phyloP scores from a whole-genome alignment of 1,139 yeast genomes.

The Saccharomycopsis phalli region DNA sequence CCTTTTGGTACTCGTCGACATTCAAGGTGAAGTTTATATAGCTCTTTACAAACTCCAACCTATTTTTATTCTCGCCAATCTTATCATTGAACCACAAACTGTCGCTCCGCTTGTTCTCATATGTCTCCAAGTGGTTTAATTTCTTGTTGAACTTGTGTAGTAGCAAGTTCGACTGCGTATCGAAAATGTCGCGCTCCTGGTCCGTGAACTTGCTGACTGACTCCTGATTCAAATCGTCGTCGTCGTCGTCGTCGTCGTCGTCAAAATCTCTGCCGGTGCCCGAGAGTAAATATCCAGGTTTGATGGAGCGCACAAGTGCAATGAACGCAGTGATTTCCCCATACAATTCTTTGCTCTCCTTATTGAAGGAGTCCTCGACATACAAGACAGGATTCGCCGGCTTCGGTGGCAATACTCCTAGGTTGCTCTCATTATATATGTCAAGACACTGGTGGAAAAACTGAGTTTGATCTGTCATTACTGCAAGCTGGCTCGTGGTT shows the following conservation, averaged over 20 bases:
- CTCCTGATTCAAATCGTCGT: conserved; percentile 7
- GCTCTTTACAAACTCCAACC: conserved; percentile 34
- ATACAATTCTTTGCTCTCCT: conserved; percentile 42
- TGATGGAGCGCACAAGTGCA: conserved; percentile 33
- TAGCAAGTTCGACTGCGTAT: conserved; percentile 13
- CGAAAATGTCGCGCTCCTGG: conserved; percentile 19
- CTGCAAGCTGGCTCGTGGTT: too few relatives aligned
- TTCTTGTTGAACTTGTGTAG: conserved; percentile 16
- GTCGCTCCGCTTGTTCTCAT: conserved; percentile 16
- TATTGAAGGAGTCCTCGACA: conserved; percentile 42
- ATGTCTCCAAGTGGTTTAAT: conserved; percentile 16
- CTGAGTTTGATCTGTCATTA: conserved; percentile 50
- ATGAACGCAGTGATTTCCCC: conserved; percentile 33
- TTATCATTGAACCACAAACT: conserved; percentile 15
- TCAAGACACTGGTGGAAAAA: conserved; percentile 41
- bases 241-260: conserved; percentile 12
- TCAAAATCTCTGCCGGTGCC: conserved; percentile 6
- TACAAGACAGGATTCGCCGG: conserved; percentile 20
- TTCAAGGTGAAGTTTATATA: conserved; percentile 30
- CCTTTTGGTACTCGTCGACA: conserved; percentile 41
- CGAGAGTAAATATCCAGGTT: conserved; percentile 36
- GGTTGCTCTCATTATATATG: conserved; percentile 30
- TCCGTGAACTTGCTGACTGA: conserved; percentile 12
- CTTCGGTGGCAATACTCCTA: conserved; percentile 12
- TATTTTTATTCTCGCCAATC: conserved; percentile 13